Base-by-base conservation (phyloP, 495 filamentous ascomycete species). In the Schizothecium vesticola region DNA sequence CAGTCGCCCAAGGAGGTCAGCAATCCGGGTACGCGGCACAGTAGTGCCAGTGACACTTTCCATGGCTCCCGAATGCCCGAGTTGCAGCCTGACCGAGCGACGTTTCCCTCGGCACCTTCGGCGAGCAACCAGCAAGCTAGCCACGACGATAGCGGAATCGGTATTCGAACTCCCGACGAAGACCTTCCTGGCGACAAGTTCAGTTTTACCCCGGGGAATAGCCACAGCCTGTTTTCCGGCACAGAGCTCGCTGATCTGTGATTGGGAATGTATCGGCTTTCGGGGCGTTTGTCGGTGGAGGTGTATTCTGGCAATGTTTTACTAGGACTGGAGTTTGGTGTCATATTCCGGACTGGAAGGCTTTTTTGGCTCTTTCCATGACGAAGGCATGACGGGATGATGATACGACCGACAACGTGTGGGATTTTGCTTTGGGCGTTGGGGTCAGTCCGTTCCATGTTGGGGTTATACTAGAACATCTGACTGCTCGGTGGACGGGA, bases 81-180 rank as follows among this genome's bases (percentile, higher is more conserved):
- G 69, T 66, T 76, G 56, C 76, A 83, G 65, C 79, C 81, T 19
- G 78, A 82, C 31, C 76, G 78, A 9, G 81, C 79, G 3, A 79
- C 79, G 26, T 83, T 82, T 63, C 79, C 80, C 5, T 73, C 78
- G 36, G 72, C 72, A 29, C 56, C 75, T 5, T 72, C 76, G 21
- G 70, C 71, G 12, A 72, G 72, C 23, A 75, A 63, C 24, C 76
- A 77, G 58, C 73, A 78, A 25, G 57, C 72, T 8, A 79, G 77
- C 67, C 87, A 84, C 65, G 90, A 92, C 69, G 90, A 92, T 75
- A 90, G 88, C 70, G 90, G 88, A 13, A 91, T 92, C 66, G 87
- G 87, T 3, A 88, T 91, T 73, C 72, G 82, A 66, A 85, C 86
- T 10, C 85, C 86, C 5, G 87, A 89, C 23, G 86, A 88, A 65